Base-by-base conservation (phyloP, 139 green algal species). In the Chlorella sp. region DNA sequence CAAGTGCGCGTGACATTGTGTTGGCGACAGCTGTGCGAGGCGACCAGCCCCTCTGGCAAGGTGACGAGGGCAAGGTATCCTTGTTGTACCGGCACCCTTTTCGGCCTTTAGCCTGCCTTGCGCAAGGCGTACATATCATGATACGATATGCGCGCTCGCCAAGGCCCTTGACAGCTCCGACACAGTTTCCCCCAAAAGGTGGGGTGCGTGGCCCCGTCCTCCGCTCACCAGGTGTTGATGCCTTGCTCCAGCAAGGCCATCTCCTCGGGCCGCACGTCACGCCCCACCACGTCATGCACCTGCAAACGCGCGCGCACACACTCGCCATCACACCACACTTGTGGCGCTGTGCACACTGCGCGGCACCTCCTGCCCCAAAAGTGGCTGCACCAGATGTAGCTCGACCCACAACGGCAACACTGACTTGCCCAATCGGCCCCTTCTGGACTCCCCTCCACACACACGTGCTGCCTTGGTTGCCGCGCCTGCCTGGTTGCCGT, bases 211-310 rank as follows among this genome's bases (percentile, higher is more conserved):
- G n/a, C n/a, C n/a, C n/a, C n/a, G n/a, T n/a, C n/a, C n/a, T n/a
- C n/a, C n/a, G n/a, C n/a, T 10, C 66, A 91, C 89, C 90, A 95
- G 17, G 50, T 76, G 22, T 35, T 62, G 31, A 95, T 73, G 0
- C 83, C 73, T 0, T 51, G 72, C 1, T 77, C 76, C 10, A 94
- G 67, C 3, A 68, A 62, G 0, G 61, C 51, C 65, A 92, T 55
- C 31, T 89, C 55, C 29, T 84, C 74, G 2, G 81, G 79, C 30
- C 76, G 78, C 51, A 93, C 81, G 61, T 94, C 91, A 2, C 87
- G 78, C 0, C 79, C 79, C 1, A 85, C 74, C 6, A 80, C 82
- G 24, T 87, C 68, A 62, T 88, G 67, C 24, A 95, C 83, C 61
- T 88, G 81, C 51, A 88, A 51, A 34, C 35, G 33, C 26, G 26